A percentile compares a stretch with the other conserved stretches of the same genome.
Conservation (phyloP, 345 rosid species). For the Eucalyptus guilfoylei region DNA sequence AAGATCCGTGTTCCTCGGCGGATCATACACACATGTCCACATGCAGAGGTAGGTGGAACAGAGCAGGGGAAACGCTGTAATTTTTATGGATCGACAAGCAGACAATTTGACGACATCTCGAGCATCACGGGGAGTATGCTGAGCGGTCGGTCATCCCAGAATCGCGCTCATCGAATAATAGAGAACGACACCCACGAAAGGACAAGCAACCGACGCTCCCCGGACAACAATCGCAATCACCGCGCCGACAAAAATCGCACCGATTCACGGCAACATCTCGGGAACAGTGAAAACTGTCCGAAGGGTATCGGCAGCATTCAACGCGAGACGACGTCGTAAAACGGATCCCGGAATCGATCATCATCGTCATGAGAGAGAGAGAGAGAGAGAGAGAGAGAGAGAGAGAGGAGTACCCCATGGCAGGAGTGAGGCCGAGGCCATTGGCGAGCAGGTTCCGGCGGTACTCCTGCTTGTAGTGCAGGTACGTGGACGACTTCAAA, state of each 20-base stretch:
- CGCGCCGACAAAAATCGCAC: neutral
- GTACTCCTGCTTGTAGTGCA: slow-evolving; percentile 5
- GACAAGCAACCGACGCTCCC: neutral
- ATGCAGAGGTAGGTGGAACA: neutral
- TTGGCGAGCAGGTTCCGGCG: slow-evolving; percentile 42
- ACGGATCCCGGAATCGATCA: neutral
- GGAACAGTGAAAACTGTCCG: neutral
- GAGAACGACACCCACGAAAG: neutral
- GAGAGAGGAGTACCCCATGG: slow-evolving; percentile 44
- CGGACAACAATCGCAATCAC: neutral
- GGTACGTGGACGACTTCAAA: neutral
- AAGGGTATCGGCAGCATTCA: neutral
- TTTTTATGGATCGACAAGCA: neutral
- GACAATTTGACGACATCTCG: neutral
- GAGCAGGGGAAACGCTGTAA: neutral
- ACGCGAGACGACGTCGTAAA: neutral
- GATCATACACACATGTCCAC: neutral
- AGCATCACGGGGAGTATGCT: neutral
- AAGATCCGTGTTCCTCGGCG: neutral
- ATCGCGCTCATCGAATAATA: neutral
- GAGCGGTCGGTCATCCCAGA: neutral
- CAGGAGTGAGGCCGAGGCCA: slow-evolving; percentile 70
- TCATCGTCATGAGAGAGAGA: neutral
- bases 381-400: neutral
- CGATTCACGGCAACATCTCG: neutral